Conservation (phyloP, 2,329 filamentous ascomycete species). For the Geosmithia putterillii region DNA sequence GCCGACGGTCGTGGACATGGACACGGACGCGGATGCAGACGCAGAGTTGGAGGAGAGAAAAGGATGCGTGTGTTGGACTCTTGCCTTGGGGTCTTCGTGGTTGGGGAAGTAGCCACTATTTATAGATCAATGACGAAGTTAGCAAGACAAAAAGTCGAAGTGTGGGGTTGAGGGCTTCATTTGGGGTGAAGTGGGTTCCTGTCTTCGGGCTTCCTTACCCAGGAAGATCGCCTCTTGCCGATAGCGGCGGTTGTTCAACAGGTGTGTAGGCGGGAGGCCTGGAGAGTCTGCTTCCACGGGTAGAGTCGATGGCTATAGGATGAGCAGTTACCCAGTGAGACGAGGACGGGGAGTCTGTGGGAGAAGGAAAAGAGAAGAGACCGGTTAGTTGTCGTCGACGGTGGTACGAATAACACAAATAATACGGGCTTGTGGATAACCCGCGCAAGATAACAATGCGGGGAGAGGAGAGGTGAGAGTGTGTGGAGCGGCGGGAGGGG, state of each 20-base stretch:
- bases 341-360: conserved; percentile 6
- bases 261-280: conserved; percentile 27
- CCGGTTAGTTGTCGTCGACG: background rate
- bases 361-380: background rate
- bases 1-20: background rate
- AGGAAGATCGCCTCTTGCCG: conserved; percentile 44
- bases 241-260: conserved; percentile 33
- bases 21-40: no score
- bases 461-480: background rate
- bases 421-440: background rate
- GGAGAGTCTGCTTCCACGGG: conserved; percentile 23
- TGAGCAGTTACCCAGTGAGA: conserved; percentile 18
- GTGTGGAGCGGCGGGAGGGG: no score
- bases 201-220: no score
- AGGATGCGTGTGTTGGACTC: conserved; percentile 36
- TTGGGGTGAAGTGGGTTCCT: conserved; percentile 5
- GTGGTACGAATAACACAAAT: no score
- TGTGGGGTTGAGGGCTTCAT: background rate
- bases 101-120: conserved; percentile 47
- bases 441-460: background rate
- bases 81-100: conserved; percentile 39
- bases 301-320: conserved; percentile 42
- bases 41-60: conserved; percentile 22
- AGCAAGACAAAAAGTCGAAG: background rate
- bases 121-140: background rate